Conservation (phyloP, 2,329 filamentous ascomycete genomes). For the Aspergillus pseudoviridinutans region DNA sequence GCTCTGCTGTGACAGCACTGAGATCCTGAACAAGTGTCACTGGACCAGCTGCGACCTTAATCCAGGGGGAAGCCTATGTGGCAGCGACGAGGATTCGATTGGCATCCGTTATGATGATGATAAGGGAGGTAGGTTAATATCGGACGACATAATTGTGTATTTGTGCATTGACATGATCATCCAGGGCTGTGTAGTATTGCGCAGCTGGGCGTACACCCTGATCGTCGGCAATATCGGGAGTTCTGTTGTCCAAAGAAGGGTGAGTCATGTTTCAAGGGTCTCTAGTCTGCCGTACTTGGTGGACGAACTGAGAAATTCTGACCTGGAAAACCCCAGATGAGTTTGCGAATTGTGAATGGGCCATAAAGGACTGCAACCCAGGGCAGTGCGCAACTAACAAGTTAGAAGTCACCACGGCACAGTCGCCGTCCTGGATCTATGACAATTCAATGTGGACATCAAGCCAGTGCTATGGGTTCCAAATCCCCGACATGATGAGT, state of each 20-base stretch:
- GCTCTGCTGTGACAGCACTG: constrained; percentile 21
- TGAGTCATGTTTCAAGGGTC: neutral
- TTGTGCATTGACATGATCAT: neutral
- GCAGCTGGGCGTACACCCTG: neutral
- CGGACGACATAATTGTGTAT: no score
- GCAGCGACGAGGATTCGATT: no score
- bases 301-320: neutral
- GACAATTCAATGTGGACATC: neutral
- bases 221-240: neutral
- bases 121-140: neutral
- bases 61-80: neutral
- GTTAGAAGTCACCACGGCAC: neutral
- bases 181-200: neutral
- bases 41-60: constrained; percentile 17
- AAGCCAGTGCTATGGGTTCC: neutral
- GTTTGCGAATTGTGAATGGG: neutral
- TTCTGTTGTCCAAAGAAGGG: neutral
- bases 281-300: neutral
- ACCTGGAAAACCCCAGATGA: neutral
- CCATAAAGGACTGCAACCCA: neutral
- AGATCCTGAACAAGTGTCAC: constrained; percentile 16
- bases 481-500: neutral
- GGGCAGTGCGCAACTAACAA: neutral
- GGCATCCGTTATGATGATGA: neutral
- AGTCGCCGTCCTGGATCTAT: neutral